A percentile compares a stretch with the other conserved stretches of the same genome.
Evolutionary conservation across 331 rosid species (phyloP).

Genomic region (Rosa hybrid): DNA sequence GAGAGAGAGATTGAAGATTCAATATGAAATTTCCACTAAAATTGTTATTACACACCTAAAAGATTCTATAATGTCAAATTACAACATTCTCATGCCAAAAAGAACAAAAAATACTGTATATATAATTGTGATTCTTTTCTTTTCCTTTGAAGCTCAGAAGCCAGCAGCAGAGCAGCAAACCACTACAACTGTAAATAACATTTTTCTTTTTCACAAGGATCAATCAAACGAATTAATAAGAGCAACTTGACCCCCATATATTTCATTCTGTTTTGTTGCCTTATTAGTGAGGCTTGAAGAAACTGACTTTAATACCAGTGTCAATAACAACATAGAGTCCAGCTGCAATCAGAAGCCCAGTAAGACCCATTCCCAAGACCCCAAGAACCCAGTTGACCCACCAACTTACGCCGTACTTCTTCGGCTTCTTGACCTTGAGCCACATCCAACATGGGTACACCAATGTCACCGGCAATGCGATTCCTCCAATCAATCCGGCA

Average conservation of each 20-base stretch:
- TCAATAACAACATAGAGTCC: conserved; percentile 67
- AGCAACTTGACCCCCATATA: neutral
- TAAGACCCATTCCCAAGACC: conserved; percentile 52
- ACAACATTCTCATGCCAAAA: conserved; percentile 18
- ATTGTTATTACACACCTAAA: neutral
- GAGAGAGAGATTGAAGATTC: conserved; percentile 7
- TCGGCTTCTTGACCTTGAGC: conserved; percentile 80
- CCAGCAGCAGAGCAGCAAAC: neutral
- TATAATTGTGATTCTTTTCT: neutral
- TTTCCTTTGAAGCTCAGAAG: neutral
- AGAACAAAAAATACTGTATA: neutral
- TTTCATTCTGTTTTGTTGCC: neutral
- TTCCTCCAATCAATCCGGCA: conserved; percentile 86
- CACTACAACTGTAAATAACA: neutral
- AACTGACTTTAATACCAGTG: conserved; percentile 65
- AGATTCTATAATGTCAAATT: conserved; percentile 15
- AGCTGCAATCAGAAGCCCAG: conserved; percentile 48
- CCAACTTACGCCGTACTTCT: conserved; percentile 47
- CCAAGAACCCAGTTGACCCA: conserved; percentile 72
- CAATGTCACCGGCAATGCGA: conserved; percentile 81
- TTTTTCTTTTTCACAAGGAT: neutral
- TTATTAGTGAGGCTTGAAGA: conserved; percentile 62
- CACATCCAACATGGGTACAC: conserved; percentile 93
- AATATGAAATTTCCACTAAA: neutral
- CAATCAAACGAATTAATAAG: neutral